Base-by-base conservation (phyloP, 306 rosid species). In the Cucurbita maxima region DNA sequence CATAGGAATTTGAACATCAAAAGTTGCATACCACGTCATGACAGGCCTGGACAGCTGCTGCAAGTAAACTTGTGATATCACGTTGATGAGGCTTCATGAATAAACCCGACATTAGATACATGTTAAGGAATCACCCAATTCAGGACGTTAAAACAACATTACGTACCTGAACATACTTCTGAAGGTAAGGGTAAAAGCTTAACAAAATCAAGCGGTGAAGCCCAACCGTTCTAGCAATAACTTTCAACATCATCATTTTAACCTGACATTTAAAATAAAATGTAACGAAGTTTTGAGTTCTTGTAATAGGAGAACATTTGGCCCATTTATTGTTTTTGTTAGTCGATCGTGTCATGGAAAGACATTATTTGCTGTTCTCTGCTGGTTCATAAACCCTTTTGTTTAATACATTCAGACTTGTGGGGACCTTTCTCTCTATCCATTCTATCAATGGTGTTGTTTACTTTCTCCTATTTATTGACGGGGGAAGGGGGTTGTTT, bases 31-130 rank as follows among this genome's bases (percentile, higher is more conserved):
- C 98, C 98, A 87, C 83, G 76, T 93, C 97, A 82, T 93, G 98
- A 84, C 98, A 90, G 30, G 98, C 85, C 81, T 90, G 97, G 78
- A 90, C 92, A 76, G 83, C 92, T 60, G 97, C 88, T 38, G 98
- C 97, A 77, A 93, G 89, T 83, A 90, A 87, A 81, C 68, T 83
- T 30, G 93, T 90, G 53, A 93, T 79, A 43, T 89, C 96, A 1
- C 89, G 85, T 80, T 90, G 97, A 77, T 88, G 97, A 6, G 97
- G 97, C 97, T 93, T 79, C 76, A 85, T 45, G 54, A 8, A 76
- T 37, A 53, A 75, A 67, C 15, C 6, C 54, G 56, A 77, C 83
- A 74, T 76, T 41, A 75, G 71, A 83, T 48, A 58, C 73, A 45
- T 19, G 52, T 74, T 40, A 18, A 30, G 43, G 45, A 78, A 67